Evolutionary conservation across 352 stramenopile genomes (phyloP).

Genomic region (Phytophthora chlamydospora): DNA sequence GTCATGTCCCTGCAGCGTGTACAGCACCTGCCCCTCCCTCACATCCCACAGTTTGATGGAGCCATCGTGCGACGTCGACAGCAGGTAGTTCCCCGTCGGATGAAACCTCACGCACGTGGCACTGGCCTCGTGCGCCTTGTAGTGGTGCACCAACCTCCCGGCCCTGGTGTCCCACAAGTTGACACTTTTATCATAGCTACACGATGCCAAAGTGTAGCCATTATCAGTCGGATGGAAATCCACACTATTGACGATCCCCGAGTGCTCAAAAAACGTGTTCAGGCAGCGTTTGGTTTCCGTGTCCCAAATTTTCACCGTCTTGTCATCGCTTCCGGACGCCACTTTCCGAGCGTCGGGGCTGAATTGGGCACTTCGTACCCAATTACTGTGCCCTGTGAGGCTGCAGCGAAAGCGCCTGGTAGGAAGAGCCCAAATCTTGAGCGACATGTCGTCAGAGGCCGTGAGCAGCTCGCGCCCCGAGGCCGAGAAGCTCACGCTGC

Average conservation of each 20-base stretch:
- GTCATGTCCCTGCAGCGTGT: slow-evolving; percentile 91
- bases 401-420: slow-evolving; percentile 87
- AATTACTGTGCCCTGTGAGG: slow-evolving; percentile 92
- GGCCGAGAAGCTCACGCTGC: slow-evolving; percentile 87
- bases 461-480: slow-evolving; percentile 86
- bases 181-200: slow-evolving; percentile 73
- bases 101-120: slow-evolving; percentile 91
- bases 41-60: slow-evolving; percentile 94
- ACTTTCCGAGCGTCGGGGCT: slow-evolving; percentile 71
- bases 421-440: slow-evolving; percentile 91
- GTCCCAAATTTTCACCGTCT: slow-evolving; percentile 93
- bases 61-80: slow-evolving; percentile 89
- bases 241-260: slow-evolving; percentile 81
- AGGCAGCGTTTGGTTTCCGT: slow-evolving; percentile 76
- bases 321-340: slow-evolving; percentile 90
- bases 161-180: slow-evolving; percentile 90
- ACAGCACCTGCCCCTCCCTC: slow-evolving; percentile 92
- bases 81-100: slow-evolving; percentile 89
- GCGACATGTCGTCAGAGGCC: slow-evolving; percentile 92
- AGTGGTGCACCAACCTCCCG: slow-evolving; percentile 90
- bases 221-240: slow-evolving; percentile 86
- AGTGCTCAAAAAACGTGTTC: slow-evolving; percentile 90
- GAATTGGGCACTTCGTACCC: slow-evolving; percentile 90
- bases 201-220: slow-evolving; percentile 58
- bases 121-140: slow-evolving; percentile 86